Conservation (phyloP, 768 basidiomycete species). For the Suillus luteus region DNA sequence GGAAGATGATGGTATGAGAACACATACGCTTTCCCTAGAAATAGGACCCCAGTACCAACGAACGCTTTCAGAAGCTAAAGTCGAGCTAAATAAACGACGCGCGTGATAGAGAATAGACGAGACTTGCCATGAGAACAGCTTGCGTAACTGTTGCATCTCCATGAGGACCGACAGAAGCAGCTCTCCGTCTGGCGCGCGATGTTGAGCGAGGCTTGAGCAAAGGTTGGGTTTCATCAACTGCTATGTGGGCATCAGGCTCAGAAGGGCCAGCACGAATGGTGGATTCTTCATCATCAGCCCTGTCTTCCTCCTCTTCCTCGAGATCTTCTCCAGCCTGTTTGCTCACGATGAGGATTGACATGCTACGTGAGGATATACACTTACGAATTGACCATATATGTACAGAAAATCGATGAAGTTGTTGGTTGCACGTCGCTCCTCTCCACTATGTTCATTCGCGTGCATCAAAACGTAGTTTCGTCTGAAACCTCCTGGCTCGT, state of each 20-base stretch:
- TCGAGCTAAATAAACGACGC: conserved; percentile 6
- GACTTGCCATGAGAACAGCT: conserved; percentile 86
- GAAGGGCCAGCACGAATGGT: conserved; percentile 29
- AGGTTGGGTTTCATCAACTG: conserved; percentile 54
- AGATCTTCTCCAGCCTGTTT: conserved; percentile 86
- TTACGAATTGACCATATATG: conserved; percentile 94
- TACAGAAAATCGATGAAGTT: conserved; percentile 96
- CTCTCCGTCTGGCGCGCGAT: conserved; percentile 56
- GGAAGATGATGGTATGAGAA: conserved; percentile 1
- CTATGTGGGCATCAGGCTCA: not conserved
- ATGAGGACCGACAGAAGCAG: conserved; percentile 57
- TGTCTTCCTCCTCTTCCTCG: conserved; percentile 83
- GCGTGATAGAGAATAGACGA: not conserved
- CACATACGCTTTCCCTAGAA: conserved; percentile 90
- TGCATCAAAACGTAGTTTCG: conserved; percentile 81
- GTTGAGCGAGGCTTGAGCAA: conserved; percentile 50
- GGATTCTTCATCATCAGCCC: conserved; percentile 57
- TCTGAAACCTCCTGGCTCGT: conserved; percentile 93
- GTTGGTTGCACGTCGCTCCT: conserved; percentile 64
- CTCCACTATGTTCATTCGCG: conserved; percentile 64
- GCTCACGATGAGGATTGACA: conserved; percentile 14
- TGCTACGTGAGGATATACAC: conserved; percentile 32
- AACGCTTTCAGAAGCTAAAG: conserved; percentile 86
- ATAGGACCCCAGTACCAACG: conserved; percentile 93
- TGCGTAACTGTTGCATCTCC: conserved; percentile 91